phyloP scores from a whole-genome alignment of 805 yeast genomes.

The Blastobotrys parvus region DNA sequence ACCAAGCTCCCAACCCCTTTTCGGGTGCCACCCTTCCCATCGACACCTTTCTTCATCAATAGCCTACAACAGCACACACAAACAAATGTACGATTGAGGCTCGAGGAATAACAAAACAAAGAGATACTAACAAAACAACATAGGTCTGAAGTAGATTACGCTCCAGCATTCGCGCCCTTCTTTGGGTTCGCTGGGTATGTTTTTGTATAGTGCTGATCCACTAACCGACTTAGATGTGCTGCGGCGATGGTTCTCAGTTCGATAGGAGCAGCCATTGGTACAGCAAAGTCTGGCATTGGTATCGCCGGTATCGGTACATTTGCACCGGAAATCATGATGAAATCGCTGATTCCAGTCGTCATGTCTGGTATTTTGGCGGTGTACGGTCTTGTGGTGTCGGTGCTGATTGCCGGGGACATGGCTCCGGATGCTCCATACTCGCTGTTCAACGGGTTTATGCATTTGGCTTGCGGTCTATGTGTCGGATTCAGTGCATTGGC shows the following conservation, averaged over 20 bases:
- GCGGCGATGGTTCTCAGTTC: conserved; percentile 86
- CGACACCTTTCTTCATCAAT: no score
- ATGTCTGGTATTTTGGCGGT: conserved; percentile 97
- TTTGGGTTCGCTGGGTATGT: conserved; percentile 88
- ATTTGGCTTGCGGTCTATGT: conserved; percentile 87
- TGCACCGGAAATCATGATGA: conserved; percentile 95
- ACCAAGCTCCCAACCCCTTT: no score
- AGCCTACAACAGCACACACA: no score
- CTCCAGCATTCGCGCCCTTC: conserved; percentile 93
- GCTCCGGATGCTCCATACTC: conserved; percentile 74
- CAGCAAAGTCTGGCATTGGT: conserved; percentile 98
- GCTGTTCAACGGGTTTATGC: conserved; percentile 95
- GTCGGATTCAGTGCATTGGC: conserved; percentile 97
- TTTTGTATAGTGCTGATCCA: background rate
- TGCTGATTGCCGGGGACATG: conserved; percentile 76
- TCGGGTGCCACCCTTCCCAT: no score
- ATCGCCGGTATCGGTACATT: conserved; percentile 97
- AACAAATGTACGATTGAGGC: no score
- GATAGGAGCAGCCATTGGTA: conserved; percentile 98
- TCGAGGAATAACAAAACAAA: no score
- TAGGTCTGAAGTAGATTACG: conserved; percentile 41
- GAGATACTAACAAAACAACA: background rate
- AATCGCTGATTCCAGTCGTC: conserved; percentile 84
- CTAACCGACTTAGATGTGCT: conserved; percentile 45
- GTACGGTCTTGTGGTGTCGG: conserved; percentile 94